Conservation (phyloP, 1,139 yeast species). For the Yamadazyma dendronema region DNA sequence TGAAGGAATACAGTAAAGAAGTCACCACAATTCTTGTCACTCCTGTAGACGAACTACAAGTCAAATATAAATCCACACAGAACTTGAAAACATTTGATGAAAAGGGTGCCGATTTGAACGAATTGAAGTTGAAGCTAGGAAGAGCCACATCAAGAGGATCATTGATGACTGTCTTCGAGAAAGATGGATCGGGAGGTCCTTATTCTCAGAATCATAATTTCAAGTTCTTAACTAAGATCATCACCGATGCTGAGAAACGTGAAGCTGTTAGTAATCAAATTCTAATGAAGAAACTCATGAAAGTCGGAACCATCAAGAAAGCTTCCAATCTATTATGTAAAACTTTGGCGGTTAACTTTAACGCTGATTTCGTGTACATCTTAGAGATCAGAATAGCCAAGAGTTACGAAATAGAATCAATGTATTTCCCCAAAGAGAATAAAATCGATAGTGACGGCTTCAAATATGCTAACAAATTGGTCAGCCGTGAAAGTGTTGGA, state of each 20-base stretch:
- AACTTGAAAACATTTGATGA: constrained; percentile 11
- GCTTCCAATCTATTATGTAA: constrained; percentile 45
- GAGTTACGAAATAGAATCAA: constrained; percentile 35
- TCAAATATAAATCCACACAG: constrained; percentile 3
- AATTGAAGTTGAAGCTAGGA: constrained; percentile 40
- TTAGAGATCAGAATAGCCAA: constrained; percentile 57
- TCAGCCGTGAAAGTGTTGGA: constrained; percentile 20
- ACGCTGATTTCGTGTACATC: constrained; percentile 52
- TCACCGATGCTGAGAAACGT: constrained; percentile 16
- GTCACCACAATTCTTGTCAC: constrained; percentile 43
- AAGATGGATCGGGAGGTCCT: constrained; percentile 62
- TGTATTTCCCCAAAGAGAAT: constrained; percentile 41
- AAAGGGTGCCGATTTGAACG: constrained; percentile 22
- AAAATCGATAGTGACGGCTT: constrained; percentile 46
- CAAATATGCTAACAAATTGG: constrained; percentile 34
- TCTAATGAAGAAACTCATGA: constrained; percentile 40
- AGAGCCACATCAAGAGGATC: constrained; percentile 51
- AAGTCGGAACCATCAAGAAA: constrained; percentile 39
- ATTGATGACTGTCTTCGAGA: constrained; percentile 48
- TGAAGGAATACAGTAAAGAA: constrained; percentile 40
- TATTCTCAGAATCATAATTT: constrained; percentile 49
- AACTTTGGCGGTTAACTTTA: constrained; percentile 35
- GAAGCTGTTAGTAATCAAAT: constrained; percentile 17
- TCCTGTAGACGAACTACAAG: constrained; percentile 22
- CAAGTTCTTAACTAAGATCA: constrained; percentile 32